Percentiles rank a stretch among this genome's conserved stretches.
phyloP scores from a whole-genome alignment of 2,329 filamentous ascomycete genomes.

The Cyanodermella asteris region DNA sequence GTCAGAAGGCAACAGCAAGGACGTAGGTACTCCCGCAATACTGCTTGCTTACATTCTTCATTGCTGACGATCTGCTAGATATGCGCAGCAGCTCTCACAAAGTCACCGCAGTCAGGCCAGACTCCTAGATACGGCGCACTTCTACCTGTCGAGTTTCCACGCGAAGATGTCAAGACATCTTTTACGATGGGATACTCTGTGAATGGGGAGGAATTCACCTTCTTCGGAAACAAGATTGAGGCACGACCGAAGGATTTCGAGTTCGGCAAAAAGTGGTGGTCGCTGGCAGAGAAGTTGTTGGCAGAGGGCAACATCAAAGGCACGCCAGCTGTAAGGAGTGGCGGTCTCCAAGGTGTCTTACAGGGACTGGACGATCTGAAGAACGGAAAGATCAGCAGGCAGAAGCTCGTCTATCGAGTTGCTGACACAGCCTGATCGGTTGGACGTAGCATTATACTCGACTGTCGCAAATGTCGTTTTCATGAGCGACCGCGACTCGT shows the following conservation, averaged over 20 bases:
- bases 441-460: not conserved
- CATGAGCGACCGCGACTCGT: too few species aligned
- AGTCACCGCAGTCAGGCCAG: too few species aligned
- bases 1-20: slow-evolving; percentile 7
- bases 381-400: slow-evolving; percentile 24
- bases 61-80: slow-evolving; percentile 12
- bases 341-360: slow-evolving; percentile 22
- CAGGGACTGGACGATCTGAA: slow-evolving; percentile 23
- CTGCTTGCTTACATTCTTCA: too few species aligned
- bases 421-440: too few species aligned
- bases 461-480: too few species aligned
- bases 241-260: slow-evolving; percentile 20
- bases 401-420: slow-evolving; percentile 26
- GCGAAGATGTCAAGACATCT: slow-evolving; percentile 14
- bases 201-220: slow-evolving; percentile 14
- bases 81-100: slow-evolving; percentile 15
- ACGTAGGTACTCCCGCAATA: too few species aligned
- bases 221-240: slow-evolving; percentile 10
- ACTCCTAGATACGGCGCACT: slow-evolving; percentile 15
- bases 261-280: slow-evolving; percentile 20
- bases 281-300: slow-evolving; percentile 18
- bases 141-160: slow-evolving; percentile 10
- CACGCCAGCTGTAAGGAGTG: slow-evolving; percentile 19
- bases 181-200: slow-evolving; percentile 14
- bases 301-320: slow-evolving; percentile 20